These are phyloP conservation scores for Vitrella brassicaformis DNA, from an alignment of 73 alveolate species.

Conservation along the genomic window DNA sequence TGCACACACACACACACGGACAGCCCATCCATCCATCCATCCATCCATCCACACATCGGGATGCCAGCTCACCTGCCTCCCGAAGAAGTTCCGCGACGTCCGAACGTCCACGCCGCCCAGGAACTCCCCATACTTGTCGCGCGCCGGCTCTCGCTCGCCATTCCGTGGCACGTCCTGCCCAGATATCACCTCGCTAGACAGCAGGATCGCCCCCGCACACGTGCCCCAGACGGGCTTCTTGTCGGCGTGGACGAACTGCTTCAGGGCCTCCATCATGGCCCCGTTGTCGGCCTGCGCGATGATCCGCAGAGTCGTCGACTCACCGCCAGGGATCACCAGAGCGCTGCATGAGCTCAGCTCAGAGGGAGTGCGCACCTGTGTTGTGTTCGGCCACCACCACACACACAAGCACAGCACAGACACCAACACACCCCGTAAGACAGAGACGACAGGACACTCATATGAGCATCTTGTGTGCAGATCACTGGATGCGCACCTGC, in stretches of 20 bases:
- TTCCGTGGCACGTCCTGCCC: background rate
- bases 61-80: slow-evolving; percentile 15
- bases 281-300: slow-evolving; percentile 25
- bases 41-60: no score
- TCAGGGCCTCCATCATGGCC: background rate
- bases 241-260: background rate
- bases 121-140: slow-evolving; percentile 24
- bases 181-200: slow-evolving; percentile 10
- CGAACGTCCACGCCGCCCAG: slow-evolving; percentile 28
- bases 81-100: slow-evolving; percentile 35
- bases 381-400: background rate
- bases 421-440: background rate
- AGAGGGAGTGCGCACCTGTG: slow-evolving; percentile 14
- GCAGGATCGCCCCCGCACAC: slow-evolving; percentile 29
- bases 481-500: no score
- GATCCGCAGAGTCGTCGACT: slow-evolving; percentile 39
- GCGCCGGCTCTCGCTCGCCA: background rate
- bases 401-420: background rate
- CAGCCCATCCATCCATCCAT: no score
- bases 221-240: slow-evolving; percentile 30
- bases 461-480: no score
- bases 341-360: slow-evolving; percentile 26
- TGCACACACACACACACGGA: background rate
- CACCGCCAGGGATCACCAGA: slow-evolving; percentile 34
- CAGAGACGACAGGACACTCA: no score